phyloP scores from a whole-genome alignment of 2,329 filamentous ascomycete genomes.

The Colletotrichum limetticola region DNA sequence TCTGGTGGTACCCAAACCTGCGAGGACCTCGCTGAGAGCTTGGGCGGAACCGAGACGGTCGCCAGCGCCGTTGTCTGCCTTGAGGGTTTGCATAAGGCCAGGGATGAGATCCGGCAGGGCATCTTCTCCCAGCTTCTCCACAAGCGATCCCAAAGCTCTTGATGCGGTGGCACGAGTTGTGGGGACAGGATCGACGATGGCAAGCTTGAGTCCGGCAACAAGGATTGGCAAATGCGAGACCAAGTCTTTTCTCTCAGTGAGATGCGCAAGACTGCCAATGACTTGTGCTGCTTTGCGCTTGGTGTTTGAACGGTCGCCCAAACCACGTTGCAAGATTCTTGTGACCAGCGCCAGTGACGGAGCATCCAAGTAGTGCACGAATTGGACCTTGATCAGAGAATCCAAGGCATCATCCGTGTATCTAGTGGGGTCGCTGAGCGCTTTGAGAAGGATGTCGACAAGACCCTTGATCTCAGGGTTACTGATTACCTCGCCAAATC shows the following conservation, averaged over 20 bases:
- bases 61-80: conserved; percentile 95
- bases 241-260: conserved; percentile 96
- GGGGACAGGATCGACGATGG: conserved; percentile 94
- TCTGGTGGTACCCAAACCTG: conserved; percentile 89
- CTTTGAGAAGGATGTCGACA: conserved; percentile 92
- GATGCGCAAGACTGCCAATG: conserved; percentile 95
- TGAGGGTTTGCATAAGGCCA: conserved; percentile 96
- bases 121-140: conserved; percentile 98
- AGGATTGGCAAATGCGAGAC: conserved; percentile 90
- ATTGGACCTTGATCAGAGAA: conserved; percentile 95
- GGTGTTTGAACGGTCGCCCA: conserved; percentile 90
- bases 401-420: conserved; percentile 96
- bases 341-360: conserved; percentile 95
- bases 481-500: conserved; percentile 97
- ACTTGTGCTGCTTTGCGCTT: conserved; percentile 98
- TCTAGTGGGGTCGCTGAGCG: conserved; percentile 95
- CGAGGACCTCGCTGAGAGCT: conserved; percentile 94
- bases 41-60: conserved; percentile 96
- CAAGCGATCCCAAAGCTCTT: conserved; percentile 93
- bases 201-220: conserved; percentile 87
- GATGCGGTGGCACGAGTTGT: conserved; percentile 96
- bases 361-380: conserved; percentile 97
- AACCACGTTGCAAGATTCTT: conserved; percentile 91
- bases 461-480: conserved; percentile 97
- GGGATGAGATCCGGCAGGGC: conserved; percentile 96